Conservation (phyloP, 2,329 filamentous ascomycete genomes). For the Cladophialophora bantiana region DNA sequence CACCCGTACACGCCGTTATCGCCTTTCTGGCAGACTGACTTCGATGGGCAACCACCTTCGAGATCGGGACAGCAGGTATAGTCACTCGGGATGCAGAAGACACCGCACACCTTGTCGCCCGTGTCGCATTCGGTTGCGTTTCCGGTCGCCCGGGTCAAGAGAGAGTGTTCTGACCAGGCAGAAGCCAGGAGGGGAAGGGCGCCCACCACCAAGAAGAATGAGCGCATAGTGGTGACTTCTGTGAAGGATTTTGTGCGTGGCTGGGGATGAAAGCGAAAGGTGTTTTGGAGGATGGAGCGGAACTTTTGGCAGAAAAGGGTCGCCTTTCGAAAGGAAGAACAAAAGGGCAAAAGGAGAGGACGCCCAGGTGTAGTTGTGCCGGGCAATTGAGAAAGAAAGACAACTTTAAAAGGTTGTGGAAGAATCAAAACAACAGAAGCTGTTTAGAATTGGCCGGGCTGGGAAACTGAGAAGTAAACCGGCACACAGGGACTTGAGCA, state of each 20-base stretch:
- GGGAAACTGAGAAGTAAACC: conserved; percentile 10
- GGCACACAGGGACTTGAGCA: conserved; percentile 1
- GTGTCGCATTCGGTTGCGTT: conserved; percentile 30
- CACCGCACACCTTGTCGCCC: conserved; percentile 35
- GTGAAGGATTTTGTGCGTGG: background rate
- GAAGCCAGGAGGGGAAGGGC: conserved; percentile 28
- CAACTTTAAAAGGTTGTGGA: background rate
- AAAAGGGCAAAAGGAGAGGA: conserved; percentile 25
- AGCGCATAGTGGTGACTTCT: conserved; percentile 28
- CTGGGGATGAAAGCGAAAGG: background rate
- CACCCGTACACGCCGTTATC: conserved; percentile 38
- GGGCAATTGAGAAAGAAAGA: background rate
- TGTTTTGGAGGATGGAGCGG: conserved; percentile 6
- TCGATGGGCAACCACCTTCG: conserved; percentile 34
- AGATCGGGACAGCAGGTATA: conserved; percentile 39
- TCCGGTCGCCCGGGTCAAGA: conserved; percentile 27
- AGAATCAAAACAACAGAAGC: conserved; percentile 7
- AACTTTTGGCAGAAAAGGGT: conserved; percentile 14
- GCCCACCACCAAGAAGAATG: conserved; percentile 25
- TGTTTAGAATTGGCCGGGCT: conserved; percentile 14
- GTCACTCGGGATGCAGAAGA: conserved; percentile 35
- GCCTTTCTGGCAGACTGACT: conserved; percentile 32
- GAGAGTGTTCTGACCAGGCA: conserved; percentile 27
- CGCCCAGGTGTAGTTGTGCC: conserved; percentile 21
- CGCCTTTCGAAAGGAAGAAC: background rate